Evolutionary conservation across 1,139 yeast genomes (phyloP).

Genomic region (Scheffersomyces stambukii): DNA sequence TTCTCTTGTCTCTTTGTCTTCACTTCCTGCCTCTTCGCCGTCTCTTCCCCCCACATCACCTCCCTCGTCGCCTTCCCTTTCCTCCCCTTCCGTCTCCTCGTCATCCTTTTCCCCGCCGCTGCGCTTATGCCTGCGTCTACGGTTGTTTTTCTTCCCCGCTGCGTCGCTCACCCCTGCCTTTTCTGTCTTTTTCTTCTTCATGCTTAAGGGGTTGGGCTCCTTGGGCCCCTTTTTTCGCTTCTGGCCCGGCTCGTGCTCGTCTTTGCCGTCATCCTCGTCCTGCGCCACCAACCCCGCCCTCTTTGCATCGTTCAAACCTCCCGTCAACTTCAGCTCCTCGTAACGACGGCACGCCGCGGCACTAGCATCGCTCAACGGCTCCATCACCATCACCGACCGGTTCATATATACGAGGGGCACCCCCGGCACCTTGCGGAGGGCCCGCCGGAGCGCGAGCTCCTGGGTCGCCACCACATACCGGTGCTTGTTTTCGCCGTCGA

Average conservation of each 20-base stretch:
- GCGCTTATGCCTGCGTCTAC: constrained; percentile 22
- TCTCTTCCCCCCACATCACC: constrained; percentile 3
- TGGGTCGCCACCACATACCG: constrained; percentile 88
- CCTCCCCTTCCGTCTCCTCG: constrained; percentile 6
- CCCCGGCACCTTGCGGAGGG: constrained; percentile 75
- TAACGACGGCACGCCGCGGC: constrained; percentile 46
- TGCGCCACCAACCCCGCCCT: constrained; percentile 28
- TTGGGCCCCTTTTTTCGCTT: constrained; percentile 68
- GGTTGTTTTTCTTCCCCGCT: constrained; percentile 7
- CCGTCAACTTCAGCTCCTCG: constrained; percentile 65
- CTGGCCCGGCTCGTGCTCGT: constrained; percentile 15
- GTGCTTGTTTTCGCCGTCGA: constrained; percentile 79
- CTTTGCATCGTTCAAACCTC: constrained; percentile 65
- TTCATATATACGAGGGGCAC: constrained; percentile 85
- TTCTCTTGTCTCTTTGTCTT: constrained; percentile 1
- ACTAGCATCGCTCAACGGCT: constrained; percentile 79
- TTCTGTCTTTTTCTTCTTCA: constrained; percentile 58
- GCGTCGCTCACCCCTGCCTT: constrained; percentile 1
- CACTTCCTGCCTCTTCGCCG: constrained; percentile 2
- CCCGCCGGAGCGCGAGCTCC: constrained; percentile 61
- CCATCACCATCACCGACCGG: constrained; percentile 93
- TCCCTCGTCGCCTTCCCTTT: constrained; percentile 6
- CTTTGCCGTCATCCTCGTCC: constrained; percentile 17
- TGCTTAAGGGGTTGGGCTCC: constrained; percentile 79
- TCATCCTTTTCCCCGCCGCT: constrained; percentile 30